Percentiles rank a stretch among this genome's conserved stretches.
Conservation (phyloP, 148 eudicot genomes). For the Vaccinium macrocarpon region DNA sequence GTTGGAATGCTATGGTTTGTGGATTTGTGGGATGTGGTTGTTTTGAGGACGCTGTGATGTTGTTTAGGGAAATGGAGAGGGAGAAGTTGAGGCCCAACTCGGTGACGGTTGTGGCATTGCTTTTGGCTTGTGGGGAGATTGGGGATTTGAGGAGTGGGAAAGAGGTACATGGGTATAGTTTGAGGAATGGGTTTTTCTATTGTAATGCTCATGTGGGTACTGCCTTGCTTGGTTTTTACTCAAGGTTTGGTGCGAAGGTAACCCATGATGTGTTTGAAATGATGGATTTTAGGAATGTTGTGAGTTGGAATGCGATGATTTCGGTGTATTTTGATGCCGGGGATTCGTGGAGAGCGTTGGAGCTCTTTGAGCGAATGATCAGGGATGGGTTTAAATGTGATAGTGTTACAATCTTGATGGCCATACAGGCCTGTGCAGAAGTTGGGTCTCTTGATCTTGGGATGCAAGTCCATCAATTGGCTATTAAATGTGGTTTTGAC, state of each 20-base stretch:
- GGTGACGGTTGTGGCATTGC: conserved; percentile 41
- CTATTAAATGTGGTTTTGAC: conserved; percentile 33
- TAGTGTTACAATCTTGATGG: conserved; percentile 33
- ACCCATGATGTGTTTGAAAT: conserved; percentile 33
- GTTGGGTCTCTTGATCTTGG: conserved; percentile 28
- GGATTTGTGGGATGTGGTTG: conserved; percentile 41
- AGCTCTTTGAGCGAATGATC: conserved; percentile 34
- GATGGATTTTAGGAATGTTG: conserved; percentile 35
- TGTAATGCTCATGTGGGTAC: conserved; percentile 39
- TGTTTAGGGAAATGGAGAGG: conserved; percentile 36
- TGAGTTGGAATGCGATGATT: conserved; percentile 51
- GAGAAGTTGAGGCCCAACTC: conserved; percentile 41
- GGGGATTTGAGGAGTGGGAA: conserved; percentile 39
- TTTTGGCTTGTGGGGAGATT: conserved; percentile 43
- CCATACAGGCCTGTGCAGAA: conserved; percentile 43
- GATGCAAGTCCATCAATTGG: conserved; percentile 44
- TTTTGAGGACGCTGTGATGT: conserved; percentile 32
- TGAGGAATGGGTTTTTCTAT: conserved; percentile 45
- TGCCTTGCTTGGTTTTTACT: conserved; percentile 47
- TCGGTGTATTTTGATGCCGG: conserved; percentile 34
- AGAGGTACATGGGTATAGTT: conserved; percentile 52
- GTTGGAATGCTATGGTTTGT: conserved; percentile 60
- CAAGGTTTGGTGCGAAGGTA: conserved; percentile 30
- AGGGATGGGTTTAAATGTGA: conserved; percentile 31
- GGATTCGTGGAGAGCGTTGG: conserved; percentile 30